These are phyloP conservation scores for Colletotrichum sp. DNA, from an alignment of 2,329 filamentous ascomycete species.

Conservation along the genomic window DNA sequence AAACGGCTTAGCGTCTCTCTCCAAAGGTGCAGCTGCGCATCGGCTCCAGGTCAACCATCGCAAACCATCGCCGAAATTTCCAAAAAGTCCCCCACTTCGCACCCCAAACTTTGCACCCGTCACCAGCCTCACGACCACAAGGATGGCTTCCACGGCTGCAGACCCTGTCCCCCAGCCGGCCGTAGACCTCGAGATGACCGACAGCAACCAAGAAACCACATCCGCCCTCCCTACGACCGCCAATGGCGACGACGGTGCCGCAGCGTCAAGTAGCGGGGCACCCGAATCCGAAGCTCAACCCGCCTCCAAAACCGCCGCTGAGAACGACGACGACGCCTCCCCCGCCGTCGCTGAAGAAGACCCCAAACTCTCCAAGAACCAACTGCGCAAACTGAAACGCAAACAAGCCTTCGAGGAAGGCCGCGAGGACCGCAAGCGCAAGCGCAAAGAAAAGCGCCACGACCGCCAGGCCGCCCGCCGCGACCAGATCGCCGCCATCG, in stretches of 20 bases:
- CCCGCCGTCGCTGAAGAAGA: background rate
- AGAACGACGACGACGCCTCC: background rate
- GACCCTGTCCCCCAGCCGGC: background rate
- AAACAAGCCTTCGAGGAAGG: slow-evolving; percentile 78
- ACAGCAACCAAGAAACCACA: background rate
- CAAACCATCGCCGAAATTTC: slow-evolving; percentile 16
- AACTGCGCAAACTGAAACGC: slow-evolving; percentile 78
- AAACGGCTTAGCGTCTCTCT: background rate
- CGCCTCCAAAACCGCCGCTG: background rate
- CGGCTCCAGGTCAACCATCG: background rate
- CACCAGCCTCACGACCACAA: background rate
- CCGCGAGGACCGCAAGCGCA: slow-evolving; percentile 61
- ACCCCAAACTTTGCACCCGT: background rate
- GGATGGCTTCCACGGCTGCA: background rate
- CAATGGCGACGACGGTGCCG: slow-evolving; percentile 1
- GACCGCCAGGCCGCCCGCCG: slow-evolving; percentile 53
- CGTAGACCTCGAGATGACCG: background rate
- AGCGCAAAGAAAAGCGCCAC: slow-evolving; percentile 61
- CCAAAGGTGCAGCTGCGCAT: background rate
- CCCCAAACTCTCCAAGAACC: slow-evolving; percentile 76
- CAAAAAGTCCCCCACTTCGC: slow-evolving; percentile 17
- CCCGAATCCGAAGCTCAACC: background rate
- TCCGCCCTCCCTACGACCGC: background rate
- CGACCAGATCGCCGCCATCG: slow-evolving; percentile 52
- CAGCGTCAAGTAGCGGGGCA: background rate